Base-by-base conservation (phyloP, 805 yeast genomes). In the Saturnispora ahearnii region DNA sequence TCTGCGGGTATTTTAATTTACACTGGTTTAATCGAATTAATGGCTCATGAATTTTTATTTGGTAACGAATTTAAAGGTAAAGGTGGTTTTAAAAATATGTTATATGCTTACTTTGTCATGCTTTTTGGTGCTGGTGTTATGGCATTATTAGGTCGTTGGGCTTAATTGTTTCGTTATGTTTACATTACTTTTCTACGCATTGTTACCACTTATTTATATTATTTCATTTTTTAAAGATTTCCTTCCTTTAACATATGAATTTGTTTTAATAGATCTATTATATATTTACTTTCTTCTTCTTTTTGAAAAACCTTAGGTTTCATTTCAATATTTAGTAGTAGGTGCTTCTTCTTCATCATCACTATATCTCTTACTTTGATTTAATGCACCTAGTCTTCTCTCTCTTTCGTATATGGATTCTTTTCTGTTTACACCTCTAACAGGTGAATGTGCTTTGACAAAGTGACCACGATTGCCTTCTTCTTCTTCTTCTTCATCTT, bases 101-200 rank as follows among this genome's bases (percentile, higher is more conserved):
- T 78, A 12, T 52, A 57, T 37, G 87, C 82, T 8, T 81, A 71
- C 59, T 55, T 73, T 47, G 68, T 73, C 37, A 78, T 77, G 77
- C 74, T 79, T 57, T 58, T 68, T 45, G 90, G 90, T 56, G 82
- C 85, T n/a, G 88, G 84, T 11, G 59, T 82, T 34, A 85, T 85
- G 91, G 88, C 90, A 3, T 65, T 84, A 31, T 68, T 84, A 52
- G 91, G 89, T 53, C 80, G 75, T 60, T 83, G 89, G 87, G 87
- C 86, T 22, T 81, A 59, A 62, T 21, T 8, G 10, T 29, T 37
- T 12, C 13, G 2, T 11, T 22, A 24, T 12, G 15, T 22, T 12
- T 24, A 11, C 8, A 11, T 24, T 38, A 18, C 30, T 24, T 38
- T 24, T 38, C 42, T 24, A 24, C 42, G 28, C 42, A 10, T 24